Evolutionary conservation across 352 stramenopile species (phyloP).

Genomic region (Phytophthora constricta): DNA sequence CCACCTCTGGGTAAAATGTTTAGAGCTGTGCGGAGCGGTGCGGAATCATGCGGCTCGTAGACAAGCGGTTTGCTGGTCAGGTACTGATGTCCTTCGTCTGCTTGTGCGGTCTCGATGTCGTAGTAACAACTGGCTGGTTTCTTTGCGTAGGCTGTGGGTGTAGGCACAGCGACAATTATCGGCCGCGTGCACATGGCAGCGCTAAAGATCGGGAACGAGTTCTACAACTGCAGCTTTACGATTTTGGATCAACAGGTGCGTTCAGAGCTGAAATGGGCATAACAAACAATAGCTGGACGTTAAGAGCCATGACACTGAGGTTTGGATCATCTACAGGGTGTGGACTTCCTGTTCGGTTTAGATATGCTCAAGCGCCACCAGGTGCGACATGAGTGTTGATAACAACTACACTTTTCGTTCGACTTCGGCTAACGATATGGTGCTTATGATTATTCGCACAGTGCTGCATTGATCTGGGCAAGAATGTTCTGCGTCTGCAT

Average conservation of each 20-base stretch:
- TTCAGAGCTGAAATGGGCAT: not conserved
- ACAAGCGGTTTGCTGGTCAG: conserved; percentile 90
- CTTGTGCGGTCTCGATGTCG: conserved; percentile 23
- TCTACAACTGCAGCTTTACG: conserved; percentile 96
- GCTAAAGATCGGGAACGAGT: conserved; percentile 90
- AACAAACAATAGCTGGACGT: not conserved
- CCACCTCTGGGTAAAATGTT: too few relatives aligned
- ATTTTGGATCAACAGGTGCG: conserved; percentile 86
- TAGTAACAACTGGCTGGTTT: conserved; percentile 14
- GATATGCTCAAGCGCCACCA: conserved; percentile 98
- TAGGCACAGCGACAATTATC: conserved; percentile 97
- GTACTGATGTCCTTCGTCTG: conserved; percentile 33
- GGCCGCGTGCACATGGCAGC: conserved; percentile 94
- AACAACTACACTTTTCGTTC: too few relatives aligned
- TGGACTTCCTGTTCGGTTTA: conserved; percentile 98
- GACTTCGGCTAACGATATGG: too few relatives aligned
- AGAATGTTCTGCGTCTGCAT: conserved; percentile 89
- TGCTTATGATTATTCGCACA: too few relatives aligned
- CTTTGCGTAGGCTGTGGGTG: conserved; percentile 86
- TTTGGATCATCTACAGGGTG: conserved; percentile 62
- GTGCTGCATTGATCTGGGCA: conserved; percentile 96
- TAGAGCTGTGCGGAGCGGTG: conserved; percentile 90
- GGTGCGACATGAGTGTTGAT: conserved; percentile 36
- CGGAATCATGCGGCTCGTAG: conserved; percentile 89
- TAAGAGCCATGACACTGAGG: not conserved